Evolutionary conservation across 768 basidiomycete species (phyloP), one percentile per base, ranked within the genome.

Genomic region (Psilocybe subaeruginosa): DNA sequence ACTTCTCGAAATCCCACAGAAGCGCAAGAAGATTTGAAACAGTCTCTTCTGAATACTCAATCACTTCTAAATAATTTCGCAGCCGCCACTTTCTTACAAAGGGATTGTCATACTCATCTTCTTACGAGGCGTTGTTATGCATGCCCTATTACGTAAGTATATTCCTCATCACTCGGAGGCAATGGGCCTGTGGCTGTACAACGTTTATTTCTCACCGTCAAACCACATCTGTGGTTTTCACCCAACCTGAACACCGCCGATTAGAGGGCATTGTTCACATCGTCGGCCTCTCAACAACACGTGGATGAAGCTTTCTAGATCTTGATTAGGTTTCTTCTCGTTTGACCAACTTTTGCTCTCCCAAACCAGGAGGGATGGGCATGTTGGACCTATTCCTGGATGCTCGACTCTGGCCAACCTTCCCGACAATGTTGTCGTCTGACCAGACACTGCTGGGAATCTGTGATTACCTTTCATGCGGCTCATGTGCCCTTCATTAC

Each of bases 221-320:
- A 62, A 53, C 58, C 56, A 53, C 46, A 41, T 39, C 59, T 50
- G 55, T 56, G 43, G 57, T 59, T 60, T 61, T 52, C 50, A 54
- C 52, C 54, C 19, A 60, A 51, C 37, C 59, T 54, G 52, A 64
- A 61, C 60, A 62, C 64, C 66, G 66, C 66, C 66, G 65, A 66
- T 66, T 66, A 37, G 61, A 58, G 58, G 49, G 30, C 19, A 59
- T 54, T 54, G 23, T 64, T 66, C 66, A 63, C 68, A 63, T 68
- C 54, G 64, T 69, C 65, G 66, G 64, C 55, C 61, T 64, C 56
- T 64, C 59, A 64, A 66, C 50, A 62, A 56, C 64, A 66, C 68
- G 62, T 69, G 68, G 68, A 59, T 64, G 47, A 65, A 58, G 55
- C 59, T 66, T 66, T 63, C 54, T 49, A 55, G 62, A 61, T 62